Base-by-base conservation (phyloP, 2,329 filamentous ascomycete species). In the Metarhizium brunneum region DNA sequence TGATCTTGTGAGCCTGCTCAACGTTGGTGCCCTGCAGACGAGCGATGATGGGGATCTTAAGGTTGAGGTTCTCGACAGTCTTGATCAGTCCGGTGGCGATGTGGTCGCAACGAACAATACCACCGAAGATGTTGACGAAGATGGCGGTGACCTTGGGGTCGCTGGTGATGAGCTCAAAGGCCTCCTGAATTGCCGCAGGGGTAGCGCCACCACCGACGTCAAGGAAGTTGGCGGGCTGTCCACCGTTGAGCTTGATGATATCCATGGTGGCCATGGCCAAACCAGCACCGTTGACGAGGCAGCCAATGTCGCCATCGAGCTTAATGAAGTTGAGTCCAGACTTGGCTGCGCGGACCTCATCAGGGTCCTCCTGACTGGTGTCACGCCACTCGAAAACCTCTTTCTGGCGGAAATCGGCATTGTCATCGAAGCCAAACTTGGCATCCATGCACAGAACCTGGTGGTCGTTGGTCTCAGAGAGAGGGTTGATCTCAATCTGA, bases 241-340 rank as follows among this genome's bases (percentile, higher is more conserved):
- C 94, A 65, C 94, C 94, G 78, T 97, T 99, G 61, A 99, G 84
- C 85, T 99, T 97, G 84, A 99, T 99, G 75, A 99, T 97, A 76
- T 99, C 94, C 94, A 99, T 99, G 72, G 94, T 99, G 61, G 94
- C 94, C 94, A 99, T 99, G 76, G 94, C 94, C 64, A 99, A 88
- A 79, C 94, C 94, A 68, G 94, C 94, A 72, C 94, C 94, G 79
- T 99, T 99, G 79, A 99, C 94, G 65, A 97, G 82, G 81, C 94
- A 99, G 76, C 94, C 94, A 72, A 99, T 99, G 72, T 99, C 94
- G 72, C 94, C 94, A 71, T 97, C 94, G 59, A 99, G 87, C 85
- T 99, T 99, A 83, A 99, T 99, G 80, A 99, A 99, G 85, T 99
- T 99, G 64, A 99, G 85, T 68, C 90, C 90, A 64, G 85, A 92